Evolutionary conservation across 2,329 filamentous ascomycete genomes (phyloP).

Genomic region (Alternaria viburni): DNA sequence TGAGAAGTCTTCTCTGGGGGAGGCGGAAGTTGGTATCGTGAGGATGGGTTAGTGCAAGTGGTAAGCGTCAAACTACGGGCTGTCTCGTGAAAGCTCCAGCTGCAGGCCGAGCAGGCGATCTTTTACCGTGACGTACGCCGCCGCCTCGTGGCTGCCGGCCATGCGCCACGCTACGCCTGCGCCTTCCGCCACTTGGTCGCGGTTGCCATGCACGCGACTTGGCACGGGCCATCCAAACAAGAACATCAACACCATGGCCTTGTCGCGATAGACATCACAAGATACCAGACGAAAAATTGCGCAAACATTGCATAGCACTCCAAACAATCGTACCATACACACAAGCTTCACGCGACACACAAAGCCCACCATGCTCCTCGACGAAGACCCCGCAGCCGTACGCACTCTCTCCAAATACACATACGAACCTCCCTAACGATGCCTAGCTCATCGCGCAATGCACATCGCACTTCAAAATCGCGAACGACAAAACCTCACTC

Average conservation of each 20-base stretch:
- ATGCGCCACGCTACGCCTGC: conserved; percentile 10
- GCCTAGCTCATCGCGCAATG: conserved; percentile 86
- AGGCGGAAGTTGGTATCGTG: neutral
- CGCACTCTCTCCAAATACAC: conserved; percentile 32
- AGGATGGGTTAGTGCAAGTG: neutral
- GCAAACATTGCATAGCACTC: neutral
- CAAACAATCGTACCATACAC: neutral
- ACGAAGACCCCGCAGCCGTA: conserved; percentile 89
- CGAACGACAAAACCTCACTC: conserved; percentile 83
- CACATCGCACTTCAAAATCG: conserved; percentile 92
- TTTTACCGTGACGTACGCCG: conserved; percentile 44
- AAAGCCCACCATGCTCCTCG: conserved; percentile 78
- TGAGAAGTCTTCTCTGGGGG: neutral
- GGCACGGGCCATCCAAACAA: conserved; percentile 40
- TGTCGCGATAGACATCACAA: conserved; percentile 20
- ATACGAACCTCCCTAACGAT: conserved; percentile 17
- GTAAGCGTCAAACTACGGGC: conserved; percentile 1
- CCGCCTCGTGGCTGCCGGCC: conserved; percentile 31
- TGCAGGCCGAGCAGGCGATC: conserved; percentile 13
- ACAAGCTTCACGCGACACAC: conserved; percentile 6
- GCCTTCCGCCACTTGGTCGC: conserved; percentile 15
- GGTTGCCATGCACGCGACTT: conserved; percentile 38
- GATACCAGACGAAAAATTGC: neutral
- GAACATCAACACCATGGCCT: conserved; percentile 37
- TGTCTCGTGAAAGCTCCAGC: conserved; percentile 30